Evolutionary conservation across 306 rosid genomes (phyloP), one percentile per base, ranked within the genome.

Genomic region (Dalbergia cochinchinensis): DNA sequence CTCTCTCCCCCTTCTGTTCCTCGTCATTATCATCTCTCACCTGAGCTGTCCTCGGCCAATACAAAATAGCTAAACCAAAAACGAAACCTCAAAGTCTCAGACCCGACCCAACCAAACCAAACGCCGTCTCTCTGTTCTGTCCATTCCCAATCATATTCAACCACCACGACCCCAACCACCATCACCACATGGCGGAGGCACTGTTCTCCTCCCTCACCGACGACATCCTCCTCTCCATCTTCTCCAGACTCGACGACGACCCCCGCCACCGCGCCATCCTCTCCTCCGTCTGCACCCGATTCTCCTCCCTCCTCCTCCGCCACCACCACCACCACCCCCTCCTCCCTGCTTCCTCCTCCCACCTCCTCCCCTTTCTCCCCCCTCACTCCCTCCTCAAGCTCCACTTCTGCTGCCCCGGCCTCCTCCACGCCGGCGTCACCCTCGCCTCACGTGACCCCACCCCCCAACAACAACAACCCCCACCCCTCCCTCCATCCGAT

Each of bases 341-440:
- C 81, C 92, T 50, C 57, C 19, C 45, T 76, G 94, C 18, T 87
- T 91, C 73, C 86, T 84, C 69, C 10, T 81, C 94, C 22, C 76
- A 90, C 34, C 82, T 86, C 53, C 66, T 86, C 44, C 54, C 94
- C 44, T 89, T 6, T 67, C 7, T 34, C 86, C 79, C 87, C 90
- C 82, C 92, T 14, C 6, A 50, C 34, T 73, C 92, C 18, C 88
- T 94, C 76, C 85, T 85, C 64, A 94, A 91, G 85, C 90, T 94
- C 78, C 63, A 93, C 34, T 90, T 89, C n/a, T 94, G 98, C 74
- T 94, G 98, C 80, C 98, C 98, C 0, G 98, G 98, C 8, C 91
- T 90, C 64, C 76, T 61, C 68, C 94, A 86, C 76, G 64, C 95
- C 62, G 98, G 98, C 15, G 83, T 94, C 61, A 10, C 13, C 66